phyloP scores from a whole-genome alignment of 1,284 basidiomycete species.

The Sanghuangporus baumii region DNA sequence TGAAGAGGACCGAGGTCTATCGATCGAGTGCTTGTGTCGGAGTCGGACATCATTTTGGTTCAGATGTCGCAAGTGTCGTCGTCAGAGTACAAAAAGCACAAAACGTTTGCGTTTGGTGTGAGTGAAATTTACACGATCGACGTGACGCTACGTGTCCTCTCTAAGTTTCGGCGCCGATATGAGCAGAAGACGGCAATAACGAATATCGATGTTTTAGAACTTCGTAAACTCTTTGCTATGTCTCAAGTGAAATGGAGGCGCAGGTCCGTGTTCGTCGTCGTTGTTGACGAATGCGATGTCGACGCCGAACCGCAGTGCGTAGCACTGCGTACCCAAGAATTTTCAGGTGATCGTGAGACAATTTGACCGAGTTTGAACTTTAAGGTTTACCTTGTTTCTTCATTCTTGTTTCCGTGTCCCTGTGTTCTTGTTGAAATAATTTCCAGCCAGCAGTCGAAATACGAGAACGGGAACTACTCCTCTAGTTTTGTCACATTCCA shows the following conservation, averaged over 20 bases:
- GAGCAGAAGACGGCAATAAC: not conserved
- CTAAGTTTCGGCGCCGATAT: not conserved
- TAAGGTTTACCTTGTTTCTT: no score
- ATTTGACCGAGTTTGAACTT: no score
- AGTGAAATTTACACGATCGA: not conserved
- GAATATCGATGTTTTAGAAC: not conserved
- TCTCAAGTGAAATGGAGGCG: not conserved
- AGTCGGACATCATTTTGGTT: constrained; percentile 10
- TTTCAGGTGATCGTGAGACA: not conserved
- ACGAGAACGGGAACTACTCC: no score
- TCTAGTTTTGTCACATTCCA: no score
- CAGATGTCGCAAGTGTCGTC: not conserved
- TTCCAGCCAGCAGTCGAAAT: no score
- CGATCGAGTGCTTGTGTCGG: constrained; percentile 6
- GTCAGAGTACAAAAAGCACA: not conserved
- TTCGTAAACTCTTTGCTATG: not conserved
- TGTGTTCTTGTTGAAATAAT: no score
- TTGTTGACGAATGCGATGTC: not conserved
- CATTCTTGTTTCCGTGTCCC: no score
- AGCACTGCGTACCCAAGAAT: not conserved
- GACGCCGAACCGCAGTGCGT: not conserved
- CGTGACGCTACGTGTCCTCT: not conserved
- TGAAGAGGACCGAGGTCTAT: constrained; percentile 29
- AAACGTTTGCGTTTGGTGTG: not conserved
- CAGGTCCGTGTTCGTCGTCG: not conserved